Conservation (phyloP, 2,329 filamentous ascomycete species). For the Cephalotrichum gorgonifer region DNA sequence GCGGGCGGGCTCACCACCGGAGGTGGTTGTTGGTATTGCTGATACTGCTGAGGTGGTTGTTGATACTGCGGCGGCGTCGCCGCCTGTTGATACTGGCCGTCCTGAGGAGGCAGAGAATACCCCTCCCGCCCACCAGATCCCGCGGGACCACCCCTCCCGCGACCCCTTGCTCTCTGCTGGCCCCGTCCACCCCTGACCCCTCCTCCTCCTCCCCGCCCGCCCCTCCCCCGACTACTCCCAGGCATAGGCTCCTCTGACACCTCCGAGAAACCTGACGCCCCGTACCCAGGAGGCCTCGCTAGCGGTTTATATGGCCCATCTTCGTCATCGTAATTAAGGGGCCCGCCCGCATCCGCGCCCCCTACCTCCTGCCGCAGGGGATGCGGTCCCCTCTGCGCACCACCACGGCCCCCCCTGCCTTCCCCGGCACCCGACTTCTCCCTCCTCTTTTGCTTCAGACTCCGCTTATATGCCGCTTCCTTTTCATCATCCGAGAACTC, state of each 20-base stretch:
- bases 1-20: constrained; percentile 13
- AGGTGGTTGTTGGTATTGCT: constrained; percentile 14
- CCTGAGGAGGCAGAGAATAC: constrained; percentile 28
- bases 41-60: constrained; percentile 14
- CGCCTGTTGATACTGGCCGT: constrained; percentile 12
- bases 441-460: constrained; percentile 55
- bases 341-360: constrained; percentile 23
- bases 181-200: constrained; percentile 32
- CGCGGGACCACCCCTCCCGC: constrained; percentile 17
- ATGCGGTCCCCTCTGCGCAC: constrained; percentile 22
- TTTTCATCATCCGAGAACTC: constrained; percentile 97
- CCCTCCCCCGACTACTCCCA: constrained; percentile 21
- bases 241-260: constrained; percentile 27
- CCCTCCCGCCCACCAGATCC: constrained; percentile 19
- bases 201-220: constrained; percentile 34
- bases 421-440: constrained; percentile 23
- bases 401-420: constrained; percentile 16
- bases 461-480: constrained; percentile 70
- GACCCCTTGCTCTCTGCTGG: constrained; percentile 24
- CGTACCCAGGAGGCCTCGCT: constrained; percentile 50
- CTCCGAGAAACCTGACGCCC: constrained; percentile 34
- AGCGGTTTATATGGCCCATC: constrained; percentile 65
- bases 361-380: constrained; percentile 28
- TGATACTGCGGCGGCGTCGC: constrained; percentile 25
- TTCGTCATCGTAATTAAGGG: constrained; percentile 58